Percentiles rank a stretch among this genome's conserved stretches.
Conservation (phyloP, 2,329 filamentous ascomycete genomes). For the Xylaria sp. region DNA sequence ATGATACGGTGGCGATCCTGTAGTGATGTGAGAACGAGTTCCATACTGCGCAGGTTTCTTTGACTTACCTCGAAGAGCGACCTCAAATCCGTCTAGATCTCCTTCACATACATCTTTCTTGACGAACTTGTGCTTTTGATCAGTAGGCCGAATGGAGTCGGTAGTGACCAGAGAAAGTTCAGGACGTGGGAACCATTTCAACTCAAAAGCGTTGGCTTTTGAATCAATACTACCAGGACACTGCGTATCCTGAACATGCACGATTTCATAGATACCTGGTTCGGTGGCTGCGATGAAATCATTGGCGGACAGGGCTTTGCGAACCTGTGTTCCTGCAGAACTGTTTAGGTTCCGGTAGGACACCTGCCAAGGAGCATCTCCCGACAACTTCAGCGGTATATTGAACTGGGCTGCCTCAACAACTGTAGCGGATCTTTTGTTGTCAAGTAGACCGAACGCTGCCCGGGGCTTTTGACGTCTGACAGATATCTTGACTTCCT, state of each 20-base stretch:
- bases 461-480: conserved; percentile 86
- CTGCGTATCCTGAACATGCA: conserved; percentile 76
- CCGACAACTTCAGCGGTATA: conserved; percentile 83
- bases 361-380: conserved; percentile 83
- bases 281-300: conserved; percentile 69
- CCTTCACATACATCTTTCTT: conserved; percentile 92
- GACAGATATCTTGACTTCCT: conserved; percentile 84
- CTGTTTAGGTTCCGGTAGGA: conserved; percentile 73
- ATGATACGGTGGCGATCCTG: conserved; percentile 79
- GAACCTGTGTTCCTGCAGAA: conserved; percentile 44
- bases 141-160: conserved; percentile 58
- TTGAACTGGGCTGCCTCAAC: conserved; percentile 76
- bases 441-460: conserved; percentile 84
- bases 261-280: conserved; percentile 79
- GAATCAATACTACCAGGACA: conserved; percentile 84
- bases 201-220: conserved; percentile 74
- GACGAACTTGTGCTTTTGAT: conserved; percentile 61
- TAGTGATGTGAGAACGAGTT: conserved; percentile 40
- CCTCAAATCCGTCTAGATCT: conserved; percentile 86
- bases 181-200: conserved; percentile 86
- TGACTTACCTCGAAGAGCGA: conserved; percentile 73
- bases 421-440: conserved; percentile 74
- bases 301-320: conserved; percentile 58
- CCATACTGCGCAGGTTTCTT: background rate
- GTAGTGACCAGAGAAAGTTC: conserved; percentile 69